These are phyloP conservation scores for Fomitopsis betulina DNA, from an alignment of 1,284 basidiomycete species.

Conservation along the genomic window DNA sequence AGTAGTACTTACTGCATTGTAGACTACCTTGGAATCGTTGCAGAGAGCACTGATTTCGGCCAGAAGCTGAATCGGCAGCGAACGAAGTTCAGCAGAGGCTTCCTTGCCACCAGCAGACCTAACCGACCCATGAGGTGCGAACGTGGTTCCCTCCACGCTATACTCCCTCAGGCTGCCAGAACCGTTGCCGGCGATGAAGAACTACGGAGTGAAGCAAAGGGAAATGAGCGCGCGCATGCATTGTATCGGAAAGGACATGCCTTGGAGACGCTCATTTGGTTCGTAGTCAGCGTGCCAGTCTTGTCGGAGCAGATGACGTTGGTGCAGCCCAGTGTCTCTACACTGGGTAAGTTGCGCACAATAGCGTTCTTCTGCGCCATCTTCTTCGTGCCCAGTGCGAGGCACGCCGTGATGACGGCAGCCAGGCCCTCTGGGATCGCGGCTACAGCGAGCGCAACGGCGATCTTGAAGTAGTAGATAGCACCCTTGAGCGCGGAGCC, in stretches of 20 bases:
- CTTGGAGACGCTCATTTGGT: conserved; percentile 92
- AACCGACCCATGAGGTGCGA: conserved; percentile 77
- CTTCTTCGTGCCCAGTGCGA: conserved; percentile 93
- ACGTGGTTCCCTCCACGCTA: conserved; percentile 85
- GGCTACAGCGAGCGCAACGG: conserved; percentile 92
- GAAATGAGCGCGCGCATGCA: conserved; percentile 7
- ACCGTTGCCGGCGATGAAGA: conserved; percentile 64
- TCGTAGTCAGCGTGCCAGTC: conserved; percentile 93
- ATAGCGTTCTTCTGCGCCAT: conserved; percentile 99
- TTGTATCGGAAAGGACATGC: conserved; percentile 32
- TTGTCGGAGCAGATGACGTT: conserved; percentile 98
- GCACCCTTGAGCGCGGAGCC: conserved; percentile 88
- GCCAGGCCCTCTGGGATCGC: conserved; percentile 95
- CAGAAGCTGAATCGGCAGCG: conserved; percentile 75
- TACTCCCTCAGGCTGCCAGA: conserved; percentile 62
- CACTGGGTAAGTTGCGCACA: conserved; percentile 91
- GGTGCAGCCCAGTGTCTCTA: conserved; percentile 94
- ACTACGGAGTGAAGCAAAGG: conserved; percentile 39
- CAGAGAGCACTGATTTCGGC: conserved; percentile 90
- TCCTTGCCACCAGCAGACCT: conserved; percentile 60
- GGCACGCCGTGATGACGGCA: conserved; percentile 94
- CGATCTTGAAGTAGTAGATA: conserved; percentile 97
- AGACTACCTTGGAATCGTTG: conserved; percentile 90
- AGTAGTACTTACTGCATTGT: conserved; percentile 57
- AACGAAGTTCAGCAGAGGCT: conserved; percentile 51